Evolutionary conservation across 305 asterid species (phyloP).

Genomic region (Rubia tinctorum): DNA sequence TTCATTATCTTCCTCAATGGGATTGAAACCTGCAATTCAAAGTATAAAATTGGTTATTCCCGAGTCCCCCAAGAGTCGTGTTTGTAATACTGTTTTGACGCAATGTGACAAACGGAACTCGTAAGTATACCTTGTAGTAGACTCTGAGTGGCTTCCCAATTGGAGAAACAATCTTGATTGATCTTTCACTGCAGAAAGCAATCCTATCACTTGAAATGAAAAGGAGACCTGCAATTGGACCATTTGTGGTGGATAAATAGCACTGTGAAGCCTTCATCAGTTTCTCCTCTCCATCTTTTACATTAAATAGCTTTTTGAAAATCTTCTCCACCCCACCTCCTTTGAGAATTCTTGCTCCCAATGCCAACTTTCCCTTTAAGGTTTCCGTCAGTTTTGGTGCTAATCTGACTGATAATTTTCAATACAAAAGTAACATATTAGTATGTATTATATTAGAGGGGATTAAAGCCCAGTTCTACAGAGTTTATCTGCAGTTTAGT

Average conservation of each 20-base stretch:
- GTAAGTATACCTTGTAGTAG: constrained; percentile 35
- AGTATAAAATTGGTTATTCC: too few relatives aligned
- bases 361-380: constrained; percentile 29
- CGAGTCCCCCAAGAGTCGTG: background rate
- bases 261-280: constrained; percentile 58
- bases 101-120: background rate
- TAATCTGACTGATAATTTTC: constrained; percentile 41
- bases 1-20: constrained; percentile 7
- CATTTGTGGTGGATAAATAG: constrained; percentile 55
- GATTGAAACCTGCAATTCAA: constrained; percentile 6
- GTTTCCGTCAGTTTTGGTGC: constrained; percentile 37
- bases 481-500: too few relatives aligned
- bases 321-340: constrained; percentile 54
- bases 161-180: constrained; percentile 18
- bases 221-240: constrained; percentile 64
- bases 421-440: background rate
- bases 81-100: background rate
- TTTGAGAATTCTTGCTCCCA: constrained; percentile 48
- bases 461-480: too few relatives aligned
- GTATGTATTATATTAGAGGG: background rate
- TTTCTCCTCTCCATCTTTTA: constrained; percentile 33
- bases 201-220: constrained; percentile 45
- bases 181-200: constrained; percentile 66
- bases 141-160: constrained; percentile 40
- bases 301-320: constrained; percentile 41